Evolutionary conservation across 129 eudicot species (phyloP), one percentile per base, ranked within the genome.

Genomic region (Helichrysum umbraculigerum): DNA sequence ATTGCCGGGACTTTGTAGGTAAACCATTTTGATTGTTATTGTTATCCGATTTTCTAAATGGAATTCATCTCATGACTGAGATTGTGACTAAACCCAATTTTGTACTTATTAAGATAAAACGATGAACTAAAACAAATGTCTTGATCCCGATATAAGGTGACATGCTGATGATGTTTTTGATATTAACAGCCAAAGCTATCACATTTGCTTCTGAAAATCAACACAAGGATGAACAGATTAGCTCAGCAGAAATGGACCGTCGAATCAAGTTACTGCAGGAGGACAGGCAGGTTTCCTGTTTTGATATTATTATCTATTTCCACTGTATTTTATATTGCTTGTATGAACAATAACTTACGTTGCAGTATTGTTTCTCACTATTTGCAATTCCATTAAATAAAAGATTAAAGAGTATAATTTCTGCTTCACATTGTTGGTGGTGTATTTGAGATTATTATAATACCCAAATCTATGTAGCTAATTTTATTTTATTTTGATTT

Each of bases 1-100:
- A 71, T 73, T 93, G 97, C 86, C 74, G 87, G 66, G 97, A 93
- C 34, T 88, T 88, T 87, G 97, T 88, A 14, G 96, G 98, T 90
- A 81, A 88, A 89, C 20, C 32, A 19, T 32, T 70, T 78, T 66
- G 37, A 42, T 25, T 61, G 66, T 28, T 41, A 21, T 25, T 66
- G 25, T 22, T 28, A 28, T 63, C 17, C 1, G 6, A 44, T 3
- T 76, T 16, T 51, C 15, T 50, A 32, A 15, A 11, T 28, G 7
- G 11, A 61, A 12, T 4, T 4, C 32, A 30, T 42, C 22, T 44
- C 67, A 25, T 19, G 54, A 30, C 60, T 57, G 60, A 68, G 58
- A 41, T 20, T 19, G 42, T 58, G 47, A n/a, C 10, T 32, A 71
- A 79, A 64, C 29, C 50, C 68, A 37, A 79, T 16, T 28, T 33